Evolutionary conservation across 495 filamentous ascomycete genomes (phyloP).

Genomic region (Aspergillus sclerotioniger): DNA sequence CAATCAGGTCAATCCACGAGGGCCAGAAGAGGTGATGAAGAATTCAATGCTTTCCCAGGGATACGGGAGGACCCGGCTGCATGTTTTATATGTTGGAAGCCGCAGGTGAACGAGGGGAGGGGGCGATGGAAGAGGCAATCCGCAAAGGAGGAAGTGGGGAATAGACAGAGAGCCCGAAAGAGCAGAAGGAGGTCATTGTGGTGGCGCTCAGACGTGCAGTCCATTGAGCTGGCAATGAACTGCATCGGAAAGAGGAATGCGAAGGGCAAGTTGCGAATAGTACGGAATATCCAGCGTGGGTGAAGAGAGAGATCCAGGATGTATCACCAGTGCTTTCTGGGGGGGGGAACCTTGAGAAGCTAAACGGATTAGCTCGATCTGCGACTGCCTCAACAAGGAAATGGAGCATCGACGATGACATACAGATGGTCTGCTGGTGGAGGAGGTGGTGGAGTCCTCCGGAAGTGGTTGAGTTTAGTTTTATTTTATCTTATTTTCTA

Average conservation of each 20-base stretch:
- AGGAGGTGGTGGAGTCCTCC: constrained; percentile 10
- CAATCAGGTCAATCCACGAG: constrained; percentile 20
- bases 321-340: constrained; percentile 22
- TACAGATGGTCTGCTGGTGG: constrained; percentile 19
- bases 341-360: not conserved
- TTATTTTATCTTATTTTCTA: no score
- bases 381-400: constrained; percentile 25
- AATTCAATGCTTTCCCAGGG: constrained; percentile 14
- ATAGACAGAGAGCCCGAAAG: not conserved
- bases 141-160: constrained; percentile 7
- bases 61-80: constrained; percentile 21
- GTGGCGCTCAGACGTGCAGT: constrained; percentile 24
- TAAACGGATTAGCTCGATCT: constrained; percentile 27
- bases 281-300: not conserved
- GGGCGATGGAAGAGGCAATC: constrained; percentile 10
- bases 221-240: constrained; percentile 9
- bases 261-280: not conserved
- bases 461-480: constrained; percentile 11
- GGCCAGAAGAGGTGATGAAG: constrained; percentile 10
- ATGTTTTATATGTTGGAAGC: constrained; percentile 31
- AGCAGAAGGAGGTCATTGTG: constrained; percentile 10
- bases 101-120: constrained; percentile 22
- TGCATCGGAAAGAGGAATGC: constrained; percentile 5
- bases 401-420: constrained; percentile 20
- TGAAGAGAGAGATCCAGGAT: constrained; percentile 25